Percentiles rank a stretch among this genome's conserved stretches.
These are phyloP conservation scores for Leucocoprinus leucothites DNA, from an alignment of 768 basidiomycete species.

Conservation along the genomic window DNA sequence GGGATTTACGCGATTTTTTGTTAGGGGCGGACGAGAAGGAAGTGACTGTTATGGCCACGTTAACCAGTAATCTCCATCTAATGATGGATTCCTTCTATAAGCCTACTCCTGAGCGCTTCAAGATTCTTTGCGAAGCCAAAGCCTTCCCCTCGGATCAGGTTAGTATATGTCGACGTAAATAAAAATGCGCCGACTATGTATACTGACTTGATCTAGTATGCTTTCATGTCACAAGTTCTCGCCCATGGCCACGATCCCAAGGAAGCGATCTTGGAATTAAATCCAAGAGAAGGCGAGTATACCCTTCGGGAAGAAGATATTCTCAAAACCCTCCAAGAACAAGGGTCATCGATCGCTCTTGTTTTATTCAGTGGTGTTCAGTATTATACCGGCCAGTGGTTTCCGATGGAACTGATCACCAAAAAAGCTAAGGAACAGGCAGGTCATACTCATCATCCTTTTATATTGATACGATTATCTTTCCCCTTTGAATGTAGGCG, in stretches of 20 bases:
- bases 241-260: constrained; percentile 76
- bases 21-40: constrained; percentile 84
- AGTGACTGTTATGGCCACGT: constrained; percentile 92
- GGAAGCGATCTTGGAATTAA: constrained; percentile 72
- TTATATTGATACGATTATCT: neutral
- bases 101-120: constrained; percentile 80
- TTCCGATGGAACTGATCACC: constrained; percentile 85
- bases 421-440: constrained; percentile 83
- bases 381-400: constrained; percentile 96
- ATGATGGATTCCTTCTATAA: constrained; percentile 95
- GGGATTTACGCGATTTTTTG: constrained; percentile 21
- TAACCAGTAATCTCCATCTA: constrained; percentile 94
- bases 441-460: constrained; percentile 14
- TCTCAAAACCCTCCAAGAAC: constrained; percentile 62
- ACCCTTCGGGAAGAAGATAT: constrained; percentile 89
- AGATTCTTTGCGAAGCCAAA: constrained; percentile 91
- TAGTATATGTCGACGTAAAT: constrained; percentile 22
- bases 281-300: constrained; percentile 81
- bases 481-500: neutral
- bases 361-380: constrained; percentile 94
- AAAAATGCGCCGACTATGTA: constrained; percentile 10
- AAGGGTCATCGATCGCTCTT: constrained; percentile 79
- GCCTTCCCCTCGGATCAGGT: constrained; percentile 98
- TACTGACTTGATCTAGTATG: constrained; percentile 61
- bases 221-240: constrained; percentile 87